Evolutionary conservation across 2,329 filamentous ascomycete species (phyloP).

Genomic region (Chalaropsis ovoidea): DNA sequence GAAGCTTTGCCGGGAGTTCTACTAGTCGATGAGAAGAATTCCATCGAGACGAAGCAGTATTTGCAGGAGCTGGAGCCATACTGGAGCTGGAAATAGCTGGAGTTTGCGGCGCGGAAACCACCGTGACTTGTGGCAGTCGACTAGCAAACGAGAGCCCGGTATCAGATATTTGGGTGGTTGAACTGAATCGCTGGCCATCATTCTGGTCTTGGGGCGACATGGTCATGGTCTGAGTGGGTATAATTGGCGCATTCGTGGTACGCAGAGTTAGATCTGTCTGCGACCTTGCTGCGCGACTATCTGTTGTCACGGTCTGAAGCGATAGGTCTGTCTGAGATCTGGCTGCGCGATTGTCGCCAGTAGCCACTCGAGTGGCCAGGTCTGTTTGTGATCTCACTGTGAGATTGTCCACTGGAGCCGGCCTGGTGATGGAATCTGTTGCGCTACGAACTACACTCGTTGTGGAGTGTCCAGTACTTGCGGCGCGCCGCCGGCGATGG

Average conservation of each 20-base stretch:
- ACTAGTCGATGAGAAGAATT: neutral
- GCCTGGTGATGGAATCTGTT: slow-evolving; percentile 40
- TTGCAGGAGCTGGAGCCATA: slow-evolving; percentile 5
- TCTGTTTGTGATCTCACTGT: slow-evolving; percentile 57
- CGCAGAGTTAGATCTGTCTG: neutral
- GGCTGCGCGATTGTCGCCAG: neutral
- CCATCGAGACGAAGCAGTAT: neutral
- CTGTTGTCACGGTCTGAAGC: neutral
- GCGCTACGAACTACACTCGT: slow-evolving; percentile 37
- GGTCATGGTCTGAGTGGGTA: neutral
- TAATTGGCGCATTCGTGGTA: neutral
- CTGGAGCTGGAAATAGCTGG: neutral
- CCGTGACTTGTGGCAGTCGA: slow-evolving; percentile 18
- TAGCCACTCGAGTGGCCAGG: slow-evolving; percentile 37
- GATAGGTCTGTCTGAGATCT: slow-evolving; percentile 3
- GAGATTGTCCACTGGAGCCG: slow-evolving; percentile 38
- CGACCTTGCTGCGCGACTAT: neutral
- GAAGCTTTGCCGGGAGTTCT: slow-evolving; percentile 3
- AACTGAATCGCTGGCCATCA: neutral
- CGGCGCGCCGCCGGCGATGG: slow-evolving; percentile 40
- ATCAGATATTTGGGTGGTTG: slow-evolving; percentile 4
- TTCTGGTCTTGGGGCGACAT: slow-evolving; percentile 2
- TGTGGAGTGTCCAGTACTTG: slow-evolving; percentile 37
- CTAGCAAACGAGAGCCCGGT: slow-evolving; percentile 17
- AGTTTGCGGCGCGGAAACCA: slow-evolving; percentile 12